phyloP scores from a whole-genome alignment of 2,329 filamentous ascomycete species.

The Fusarium staphyleae region DNA sequence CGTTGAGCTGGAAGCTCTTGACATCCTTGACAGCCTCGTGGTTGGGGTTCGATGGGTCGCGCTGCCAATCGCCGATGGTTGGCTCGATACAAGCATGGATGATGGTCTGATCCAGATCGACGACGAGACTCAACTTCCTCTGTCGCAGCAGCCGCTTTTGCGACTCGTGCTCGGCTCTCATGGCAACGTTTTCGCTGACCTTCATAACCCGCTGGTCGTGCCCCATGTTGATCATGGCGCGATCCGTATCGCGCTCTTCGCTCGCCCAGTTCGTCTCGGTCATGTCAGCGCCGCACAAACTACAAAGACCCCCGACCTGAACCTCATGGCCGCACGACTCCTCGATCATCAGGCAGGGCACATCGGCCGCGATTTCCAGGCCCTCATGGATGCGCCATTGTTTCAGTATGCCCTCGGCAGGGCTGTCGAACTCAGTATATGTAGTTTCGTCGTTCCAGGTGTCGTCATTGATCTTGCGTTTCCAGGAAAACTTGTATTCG shows the following conservation, averaged over 20 bases:
- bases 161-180: constrained; percentile 81
- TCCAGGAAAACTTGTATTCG: constrained; percentile 85
- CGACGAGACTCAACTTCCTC: constrained; percentile 89
- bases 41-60: constrained; percentile 87
- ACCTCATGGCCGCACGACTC: constrained; percentile 91
- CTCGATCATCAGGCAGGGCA: constrained; percentile 75
- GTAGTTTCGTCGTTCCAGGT: constrained; percentile 69
- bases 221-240: constrained; percentile 92
- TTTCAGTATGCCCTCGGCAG: constrained; percentile 79
- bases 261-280: constrained; percentile 87
- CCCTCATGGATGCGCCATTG: constrained; percentile 78
- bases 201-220: constrained; percentile 89
- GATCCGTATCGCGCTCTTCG: constrained; percentile 77
- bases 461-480: constrained; percentile 75
- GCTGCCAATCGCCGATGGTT: constrained; percentile 94
- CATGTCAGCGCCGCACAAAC: constrained; percentile 95
- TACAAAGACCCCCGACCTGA: constrained; percentile 90
- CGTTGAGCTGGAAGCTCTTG: constrained; percentile 83
- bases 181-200: constrained; percentile 83
- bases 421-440: constrained; percentile 79
- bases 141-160: constrained; percentile 82
- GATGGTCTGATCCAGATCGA: constrained; percentile 97
- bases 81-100: constrained; percentile 98
- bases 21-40: constrained; percentile 91
- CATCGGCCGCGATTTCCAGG: constrained; percentile 66